A percentile compares a stretch with the other conserved stretches of the same genome.
Conservation (phyloP, 352 stramenopile genomes). For the Pythium utonaiense region DNA sequence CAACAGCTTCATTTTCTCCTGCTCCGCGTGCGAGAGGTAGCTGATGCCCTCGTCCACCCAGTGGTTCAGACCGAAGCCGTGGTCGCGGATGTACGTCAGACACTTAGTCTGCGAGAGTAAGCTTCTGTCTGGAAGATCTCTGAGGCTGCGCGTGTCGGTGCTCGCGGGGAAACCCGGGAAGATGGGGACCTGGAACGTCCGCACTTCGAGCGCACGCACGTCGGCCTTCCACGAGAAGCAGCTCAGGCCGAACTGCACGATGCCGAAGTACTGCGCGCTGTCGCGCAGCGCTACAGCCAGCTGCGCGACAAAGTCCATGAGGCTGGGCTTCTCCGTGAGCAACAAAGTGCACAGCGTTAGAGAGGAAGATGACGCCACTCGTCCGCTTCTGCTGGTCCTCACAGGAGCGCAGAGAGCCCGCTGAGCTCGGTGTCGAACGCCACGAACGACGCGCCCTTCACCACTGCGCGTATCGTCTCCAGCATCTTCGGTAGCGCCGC, state of each 20-base stretch:
- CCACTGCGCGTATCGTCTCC: neutral
- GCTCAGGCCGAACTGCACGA: conserved; percentile 78
- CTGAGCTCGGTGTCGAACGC: conserved; percentile 78
- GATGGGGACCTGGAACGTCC: conserved; percentile 72
- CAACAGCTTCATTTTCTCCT: conserved; percentile 12
- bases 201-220: conserved; percentile 40
- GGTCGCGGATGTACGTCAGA: conserved; percentile 67
- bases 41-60: conserved; percentile 74
- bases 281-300: conserved; percentile 51
- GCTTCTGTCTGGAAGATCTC: conserved; percentile 36
- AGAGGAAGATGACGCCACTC: neutral
- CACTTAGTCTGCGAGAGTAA: conserved; percentile 75
- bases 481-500: conserved; percentile 8
- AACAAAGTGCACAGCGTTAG: neutral
- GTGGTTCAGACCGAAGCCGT: conserved; percentile 75
- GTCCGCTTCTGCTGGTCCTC: conserved; percentile 10
- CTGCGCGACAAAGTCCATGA: conserved; percentile 72
- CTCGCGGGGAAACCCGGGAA: conserved; percentile 47
- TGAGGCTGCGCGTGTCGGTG: conserved; percentile 12
- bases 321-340: conserved; percentile 39
- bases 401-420: conserved; percentile 65
- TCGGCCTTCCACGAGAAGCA: conserved; percentile 54
- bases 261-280: conserved; percentile 53
- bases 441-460: conserved; percentile 48
- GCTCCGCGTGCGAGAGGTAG: conserved; percentile 64